Evolutionary conservation across 1,139 yeast species (phyloP).

Genomic region (Kodamaea anthophila): DNA sequence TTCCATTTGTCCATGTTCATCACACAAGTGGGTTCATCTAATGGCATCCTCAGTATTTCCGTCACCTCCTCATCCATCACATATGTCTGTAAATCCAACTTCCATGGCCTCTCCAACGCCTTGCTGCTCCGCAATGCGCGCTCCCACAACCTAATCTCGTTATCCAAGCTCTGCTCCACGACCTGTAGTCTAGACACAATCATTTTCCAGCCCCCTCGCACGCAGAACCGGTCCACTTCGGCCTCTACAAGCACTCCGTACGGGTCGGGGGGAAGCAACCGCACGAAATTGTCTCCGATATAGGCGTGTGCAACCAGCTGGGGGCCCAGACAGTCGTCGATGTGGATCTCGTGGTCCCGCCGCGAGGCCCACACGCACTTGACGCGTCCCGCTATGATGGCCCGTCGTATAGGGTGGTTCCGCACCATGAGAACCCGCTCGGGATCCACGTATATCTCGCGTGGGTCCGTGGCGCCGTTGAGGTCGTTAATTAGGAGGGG

Average conservation of each 20-base stretch:
- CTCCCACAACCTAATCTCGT: conserved; percentile 30
- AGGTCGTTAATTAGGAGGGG: conserved; percentile 28
- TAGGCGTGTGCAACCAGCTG: conserved; percentile 11
- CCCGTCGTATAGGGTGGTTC: conserved; percentile 30
- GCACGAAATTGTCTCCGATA: conserved; percentile 7
- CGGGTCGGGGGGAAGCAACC: conserved; percentile 9
- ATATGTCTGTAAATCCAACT: no score
- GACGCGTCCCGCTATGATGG: conserved; percentile 26
- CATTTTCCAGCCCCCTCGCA: conserved; percentile 4
- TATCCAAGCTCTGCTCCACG: conserved; percentile 11
- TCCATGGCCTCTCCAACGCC: conserved; percentile 20
- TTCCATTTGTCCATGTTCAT: no score
- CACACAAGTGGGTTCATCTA: no score
- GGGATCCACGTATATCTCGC: conserved; percentile 14
- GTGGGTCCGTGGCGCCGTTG: conserved; percentile 11
- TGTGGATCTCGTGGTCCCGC: not conserved
- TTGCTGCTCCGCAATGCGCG: conserved; percentile 16
- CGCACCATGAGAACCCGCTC: conserved; percentile 15
- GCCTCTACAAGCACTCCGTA: conserved; percentile 10
- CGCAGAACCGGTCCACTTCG: conserved; percentile 6
- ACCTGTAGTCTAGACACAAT: conserved; percentile 2
- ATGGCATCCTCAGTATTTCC: no score
- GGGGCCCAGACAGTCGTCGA: conserved; percentile 24
- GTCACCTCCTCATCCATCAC: no score
- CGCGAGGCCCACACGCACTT: conserved; percentile 7